These are phyloP conservation scores for Globisporangium spinosum DNA, from an alignment of 352 stramenopile species.

Conservation along the genomic window DNA sequence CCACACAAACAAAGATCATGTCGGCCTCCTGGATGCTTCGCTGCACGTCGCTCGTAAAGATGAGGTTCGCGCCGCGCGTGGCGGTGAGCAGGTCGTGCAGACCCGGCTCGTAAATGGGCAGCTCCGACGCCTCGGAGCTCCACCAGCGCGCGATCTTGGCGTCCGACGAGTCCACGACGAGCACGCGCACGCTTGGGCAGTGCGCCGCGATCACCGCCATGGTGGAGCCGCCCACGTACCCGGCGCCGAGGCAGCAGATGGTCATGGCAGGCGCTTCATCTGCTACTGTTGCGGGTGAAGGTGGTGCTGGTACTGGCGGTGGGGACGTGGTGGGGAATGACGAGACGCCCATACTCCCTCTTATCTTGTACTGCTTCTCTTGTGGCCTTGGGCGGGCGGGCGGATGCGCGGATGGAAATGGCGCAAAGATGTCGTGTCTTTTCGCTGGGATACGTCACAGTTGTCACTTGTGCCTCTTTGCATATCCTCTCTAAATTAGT, in stretches of 20 bases:
- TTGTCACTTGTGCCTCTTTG: background rate
- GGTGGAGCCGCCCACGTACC: slow-evolving; percentile 98
- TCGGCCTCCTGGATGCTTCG: slow-evolving; percentile 95
- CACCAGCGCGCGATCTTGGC: slow-evolving; percentile 99
- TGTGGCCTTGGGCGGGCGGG: background rate
- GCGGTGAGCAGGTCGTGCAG: slow-evolving; percentile 94
- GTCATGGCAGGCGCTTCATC: slow-evolving; percentile 37
- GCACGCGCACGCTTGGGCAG: slow-evolving; percentile 97
- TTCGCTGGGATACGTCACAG: background rate
- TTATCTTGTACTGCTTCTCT: background rate
- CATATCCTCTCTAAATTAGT: background rate
- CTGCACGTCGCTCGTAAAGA: slow-evolving; percentile 98
- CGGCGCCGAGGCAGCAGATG: slow-evolving; percentile 96
- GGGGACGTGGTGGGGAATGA: background rate
- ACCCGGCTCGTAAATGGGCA: slow-evolving; percentile 99
- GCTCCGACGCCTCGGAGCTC: slow-evolving; percentile 55
- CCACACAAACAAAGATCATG: slow-evolving; percentile 99
- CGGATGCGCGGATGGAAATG: background rate
- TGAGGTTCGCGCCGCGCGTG: slow-evolving; percentile 93
- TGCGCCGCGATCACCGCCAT: slow-evolving; percentile 99
- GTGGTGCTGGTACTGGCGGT: slow-evolving; percentile 20
- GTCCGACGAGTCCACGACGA: slow-evolving; percentile 95
- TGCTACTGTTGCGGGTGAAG: slow-evolving; percentile 27
- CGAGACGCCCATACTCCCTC: background rate
- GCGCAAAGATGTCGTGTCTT: background rate